Base-by-base conservation (phyloP, 441 rosid species). In the Pelargonium fulgidum region DNA sequence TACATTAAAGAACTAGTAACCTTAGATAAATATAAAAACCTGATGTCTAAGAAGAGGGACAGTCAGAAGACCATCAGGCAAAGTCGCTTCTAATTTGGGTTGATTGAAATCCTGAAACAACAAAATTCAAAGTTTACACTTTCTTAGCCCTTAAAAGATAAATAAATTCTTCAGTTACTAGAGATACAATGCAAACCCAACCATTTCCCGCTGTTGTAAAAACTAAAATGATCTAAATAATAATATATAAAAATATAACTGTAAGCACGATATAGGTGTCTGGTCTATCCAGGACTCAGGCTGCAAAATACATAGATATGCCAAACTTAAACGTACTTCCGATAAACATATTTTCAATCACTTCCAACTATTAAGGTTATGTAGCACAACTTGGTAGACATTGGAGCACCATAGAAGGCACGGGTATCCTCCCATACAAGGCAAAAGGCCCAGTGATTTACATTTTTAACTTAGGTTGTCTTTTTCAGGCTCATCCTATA, bases 41-140 rank as follows among this genome's bases (percentile, higher is more conserved):
- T 94, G 97, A 81, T 94, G 99, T 84, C 92, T 86, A 68, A 94
- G 79, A 61, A 94, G 93, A 81, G 92, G 79, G 75, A 94, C 87
- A 62, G 92, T 86, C 78, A 93, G 80, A 73, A 84, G 83, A 75
- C 97, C 99, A 56, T 85, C 86, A 54, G 80, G 88, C 69, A 85
- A 73, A 72, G 64, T 74, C 54, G 76, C 86, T 80, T 94, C 96
- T 22, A 78, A 22, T 81, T 83, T 89, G 74, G 96, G 97, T 83
- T 91, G 99, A 82, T 83, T 85, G 71, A 94, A 85, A 77, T 85
- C 93, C 99, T 94, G 89, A 74, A 79, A 73, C 69, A 75, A 52
- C 70, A 69, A 72, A 66, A 67, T 68, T 36, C 64, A 29, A 14
- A 14, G 19, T n/a, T 52, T 52, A 36, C 7, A 33, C 39, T 33